Evolutionary conservation across 2,329 filamentous ascomycete species (phyloP).

Genomic region (Plenodomus biglobosus): DNA sequence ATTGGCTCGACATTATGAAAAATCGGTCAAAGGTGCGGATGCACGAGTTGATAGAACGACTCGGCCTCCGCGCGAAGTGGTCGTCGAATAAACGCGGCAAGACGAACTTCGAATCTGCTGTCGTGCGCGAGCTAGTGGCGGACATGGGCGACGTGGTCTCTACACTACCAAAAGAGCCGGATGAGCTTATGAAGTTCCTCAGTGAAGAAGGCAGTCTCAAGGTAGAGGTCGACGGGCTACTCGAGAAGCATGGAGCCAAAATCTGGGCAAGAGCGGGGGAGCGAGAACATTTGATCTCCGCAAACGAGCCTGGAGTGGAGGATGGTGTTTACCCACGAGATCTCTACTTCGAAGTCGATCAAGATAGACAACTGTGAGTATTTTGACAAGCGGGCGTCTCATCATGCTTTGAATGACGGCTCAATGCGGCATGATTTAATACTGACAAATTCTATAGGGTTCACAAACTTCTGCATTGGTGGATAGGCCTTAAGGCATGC

Average conservation of each 20-base stretch:
- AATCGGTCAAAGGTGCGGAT: constrained; percentile 41
- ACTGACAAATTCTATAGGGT: constrained; percentile 20
- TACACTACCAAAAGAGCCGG: constrained; percentile 37
- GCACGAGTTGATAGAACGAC: constrained; percentile 42
- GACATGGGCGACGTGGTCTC: constrained; percentile 39
- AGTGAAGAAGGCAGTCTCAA: constrained; percentile 34
- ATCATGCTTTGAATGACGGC: background rate
- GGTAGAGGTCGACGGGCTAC: constrained; percentile 31
- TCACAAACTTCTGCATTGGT: constrained; percentile 40
- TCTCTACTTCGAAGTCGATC: constrained; percentile 36
- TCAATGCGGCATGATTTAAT: background rate
- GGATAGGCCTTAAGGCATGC: constrained; percentile 42
- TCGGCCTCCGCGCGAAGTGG: constrained; percentile 41
- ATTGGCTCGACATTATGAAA: constrained; percentile 44
- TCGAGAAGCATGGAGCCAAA: constrained; percentile 36
- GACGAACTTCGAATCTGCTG: constrained; percentile 40
- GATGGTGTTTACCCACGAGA: constrained; percentile 36
- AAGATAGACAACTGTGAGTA: constrained; percentile 36
- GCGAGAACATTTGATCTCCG: constrained; percentile 37
- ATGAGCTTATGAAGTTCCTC: constrained; percentile 34
- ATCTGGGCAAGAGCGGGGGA: constrained; percentile 38
- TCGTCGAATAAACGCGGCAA: constrained; percentile 44
- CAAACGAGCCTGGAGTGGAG: constrained; percentile 37
- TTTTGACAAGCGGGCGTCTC: background rate
- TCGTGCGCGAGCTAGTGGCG: constrained; percentile 38